These are phyloP conservation scores for Myxozyma geophila DNA, from an alignment of 805 yeast genomes.

Conservation along the genomic window DNA sequence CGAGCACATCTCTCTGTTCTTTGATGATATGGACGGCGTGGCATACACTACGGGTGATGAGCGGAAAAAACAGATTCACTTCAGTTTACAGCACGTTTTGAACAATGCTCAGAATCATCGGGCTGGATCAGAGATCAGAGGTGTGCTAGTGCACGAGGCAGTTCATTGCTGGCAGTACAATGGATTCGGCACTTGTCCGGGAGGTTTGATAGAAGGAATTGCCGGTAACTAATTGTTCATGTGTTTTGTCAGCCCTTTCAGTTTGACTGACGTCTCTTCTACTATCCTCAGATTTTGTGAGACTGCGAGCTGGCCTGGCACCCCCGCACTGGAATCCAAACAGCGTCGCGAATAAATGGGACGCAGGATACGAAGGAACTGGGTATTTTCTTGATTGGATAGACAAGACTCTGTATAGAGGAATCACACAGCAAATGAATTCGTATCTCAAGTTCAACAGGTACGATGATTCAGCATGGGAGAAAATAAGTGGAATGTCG, in stretches of 20 bases:
- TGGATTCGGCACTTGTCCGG: constrained; percentile 20
- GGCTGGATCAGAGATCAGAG: constrained; percentile 14
- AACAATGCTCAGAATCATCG: neutral
- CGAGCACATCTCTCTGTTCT: neutral
- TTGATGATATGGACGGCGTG: constrained; percentile 17
- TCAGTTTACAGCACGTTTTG: neutral
- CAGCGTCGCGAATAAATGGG: constrained; percentile 12
- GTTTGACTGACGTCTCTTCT: neutral
- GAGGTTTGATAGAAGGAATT: constrained; percentile 18
- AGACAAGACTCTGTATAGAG: neutral
- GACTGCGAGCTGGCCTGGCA: constrained; percentile 17
- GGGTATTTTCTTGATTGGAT: constrained; percentile 20
- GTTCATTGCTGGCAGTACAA: constrained; percentile 20
- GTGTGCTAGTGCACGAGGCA: constrained; percentile 18
- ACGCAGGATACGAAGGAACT: constrained; percentile 23
- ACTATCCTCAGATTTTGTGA: constrained; percentile 6
- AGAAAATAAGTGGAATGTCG: constrained; percentile 1
- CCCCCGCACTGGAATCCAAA: constrained; percentile 20
- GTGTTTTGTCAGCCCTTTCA: neutral
- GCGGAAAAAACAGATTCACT: constrained; percentile 12
- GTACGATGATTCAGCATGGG: constrained; percentile 7
- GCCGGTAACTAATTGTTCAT: constrained; percentile 5
- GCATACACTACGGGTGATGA: constrained; percentile 13
- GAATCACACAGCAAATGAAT: constrained; percentile 6
- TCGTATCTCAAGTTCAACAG: neutral